Base-by-base conservation (phyloP, 2,329 filamentous ascomycete genomes). In the Diaporthe sp. region DNA sequence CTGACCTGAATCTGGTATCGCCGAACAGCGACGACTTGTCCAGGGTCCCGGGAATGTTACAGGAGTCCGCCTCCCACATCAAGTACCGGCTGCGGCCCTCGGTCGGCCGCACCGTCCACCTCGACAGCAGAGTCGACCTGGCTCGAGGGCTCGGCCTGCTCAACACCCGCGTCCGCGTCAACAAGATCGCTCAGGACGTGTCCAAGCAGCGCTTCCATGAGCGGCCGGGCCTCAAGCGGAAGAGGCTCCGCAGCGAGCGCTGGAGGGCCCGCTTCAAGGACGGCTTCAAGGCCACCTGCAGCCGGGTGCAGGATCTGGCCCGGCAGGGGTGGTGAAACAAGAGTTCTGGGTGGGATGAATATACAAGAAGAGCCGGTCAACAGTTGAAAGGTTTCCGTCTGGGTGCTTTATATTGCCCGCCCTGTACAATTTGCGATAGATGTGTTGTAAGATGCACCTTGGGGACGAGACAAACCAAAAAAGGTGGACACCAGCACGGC, bases 141-240 rank as follows among this genome's bases (percentile, higher is more conserved):
- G 83, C 84, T n/a, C 79, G 84, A 10, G 87, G 88, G 0, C 83
- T 92, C 53, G 80, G 81, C 47, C 75, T 86, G 8, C 82, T 91
- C 5, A 81, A 85, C 55, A 79, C 80, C 53, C 80, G 87, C 70
- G 81, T 86, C 44, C 77, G 79, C 7, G 80, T 82, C 80, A 95
- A 96, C 81, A 87, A 84, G 58, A 85, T 97, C 70, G 87, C 84
- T 78, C 75, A 67, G 3, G 92, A 95, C 79, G 87, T 87, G 72
- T 82, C 84, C 28, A 82, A 80, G 77, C 94, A 97, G 85, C 87
- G 88, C 78, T 94, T 91, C 80, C 93, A 97, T 83, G 94, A 97
- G 87, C 86, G 95, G 63, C 89, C 89, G 0, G 95, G 94, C 2
- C 80, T 95, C 80, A 95, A 94, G 89, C 89, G 92, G 84, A 97